These are phyloP conservation scores for Trypethelium eluteriae DNA, from an alignment of 495 filamentous ascomycete species.

Conservation along the genomic window DNA sequence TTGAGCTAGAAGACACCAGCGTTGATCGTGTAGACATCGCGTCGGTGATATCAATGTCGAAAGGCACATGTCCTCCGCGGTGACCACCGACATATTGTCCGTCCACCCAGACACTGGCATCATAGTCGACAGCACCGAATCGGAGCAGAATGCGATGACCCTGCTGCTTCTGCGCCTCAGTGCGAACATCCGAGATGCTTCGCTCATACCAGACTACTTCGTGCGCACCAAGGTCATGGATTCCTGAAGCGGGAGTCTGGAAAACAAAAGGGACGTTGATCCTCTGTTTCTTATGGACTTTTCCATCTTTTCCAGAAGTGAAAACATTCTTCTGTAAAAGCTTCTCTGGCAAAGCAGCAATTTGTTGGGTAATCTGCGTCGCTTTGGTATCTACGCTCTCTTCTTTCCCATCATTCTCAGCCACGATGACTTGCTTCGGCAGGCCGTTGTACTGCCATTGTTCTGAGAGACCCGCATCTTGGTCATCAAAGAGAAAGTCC, in stretches of 20 bases:
- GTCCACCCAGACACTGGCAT: conserved; percentile 27
- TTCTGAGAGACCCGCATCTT: conserved; percentile 40
- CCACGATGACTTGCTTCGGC: conserved; percentile 1
- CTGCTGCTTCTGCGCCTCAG: conserved; percentile 14
- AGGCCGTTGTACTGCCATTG: conserved; percentile 29
- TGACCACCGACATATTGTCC: conserved; percentile 24
- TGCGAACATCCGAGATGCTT: conserved; percentile 42
- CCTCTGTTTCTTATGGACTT: conserved; percentile 28
- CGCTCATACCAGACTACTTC: conserved; percentile 57
- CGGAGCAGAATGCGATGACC: conserved; percentile 21
- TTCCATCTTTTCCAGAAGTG: neutral
- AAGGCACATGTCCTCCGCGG: conserved; percentile 28
- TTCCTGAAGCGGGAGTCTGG: conserved; percentile 49
- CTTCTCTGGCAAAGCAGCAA: conserved; percentile 7
- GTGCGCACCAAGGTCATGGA: conserved; percentile 47
- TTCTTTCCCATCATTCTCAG: neutral
- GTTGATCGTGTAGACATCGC: conserved; percentile 9
- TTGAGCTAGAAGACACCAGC: neutral
- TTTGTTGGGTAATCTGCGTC: conserved; percentile 9
- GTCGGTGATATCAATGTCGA: conserved; percentile 26
- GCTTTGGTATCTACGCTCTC: conserved; percentile 8
- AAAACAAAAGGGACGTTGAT: conserved; percentile 55
- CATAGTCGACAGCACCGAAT: conserved; percentile 29
- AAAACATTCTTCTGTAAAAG: conserved; percentile 9
- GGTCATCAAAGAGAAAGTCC: conserved; percentile 52